Conservation (phyloP, 805 yeast genomes). For the Metschnikowia henanensis region DNA sequence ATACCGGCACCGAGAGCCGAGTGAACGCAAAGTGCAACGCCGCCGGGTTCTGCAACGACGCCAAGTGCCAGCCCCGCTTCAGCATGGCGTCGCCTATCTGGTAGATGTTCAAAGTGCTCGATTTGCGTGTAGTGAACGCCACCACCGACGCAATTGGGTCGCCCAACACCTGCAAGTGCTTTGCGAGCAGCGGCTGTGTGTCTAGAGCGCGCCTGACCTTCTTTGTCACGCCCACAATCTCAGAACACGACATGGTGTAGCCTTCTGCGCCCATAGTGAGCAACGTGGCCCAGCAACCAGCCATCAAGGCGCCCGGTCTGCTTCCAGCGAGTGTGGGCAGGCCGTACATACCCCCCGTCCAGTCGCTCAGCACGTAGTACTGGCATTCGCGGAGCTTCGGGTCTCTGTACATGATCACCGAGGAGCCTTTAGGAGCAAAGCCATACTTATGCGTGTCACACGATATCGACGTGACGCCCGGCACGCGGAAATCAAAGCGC, state of each 20-base stretch:
- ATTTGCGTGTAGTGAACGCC: constrained; percentile 58
- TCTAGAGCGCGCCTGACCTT: constrained; percentile 50
- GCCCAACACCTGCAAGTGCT: constrained; percentile 71
- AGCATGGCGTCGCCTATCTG: constrained; percentile 71
- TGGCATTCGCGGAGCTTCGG: constrained; percentile 70
- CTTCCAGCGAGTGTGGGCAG: constrained; percentile 97
- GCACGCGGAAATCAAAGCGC: constrained; percentile 78
- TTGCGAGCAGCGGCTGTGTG: constrained; percentile 39
- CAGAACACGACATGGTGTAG: constrained; percentile 62
- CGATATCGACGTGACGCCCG: constrained; percentile 95
- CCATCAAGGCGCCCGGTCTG: constrained; percentile 95
- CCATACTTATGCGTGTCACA: constrained; percentile 99
- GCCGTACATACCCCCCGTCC: constrained; percentile 96
- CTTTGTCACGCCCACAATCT: constrained; percentile 67
- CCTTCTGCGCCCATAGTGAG: constrained; percentile 83
- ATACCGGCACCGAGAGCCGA: constrained; percentile 57
- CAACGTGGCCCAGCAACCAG: constrained; percentile 98
- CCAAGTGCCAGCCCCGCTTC: constrained; percentile 83
- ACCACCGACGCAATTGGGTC: constrained; percentile 85
- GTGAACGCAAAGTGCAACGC: constrained; percentile 93
- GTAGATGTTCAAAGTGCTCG: constrained; percentile 59
- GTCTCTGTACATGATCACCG: constrained; percentile 85
- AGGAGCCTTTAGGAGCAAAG: constrained; percentile 96
- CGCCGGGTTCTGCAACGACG: constrained; percentile 83
- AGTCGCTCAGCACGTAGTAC: constrained; percentile 77